A percentile compares a stretch with the other conserved stretches of the same genome.
phyloP scores from a whole-genome alignment of 1,139 yeast genomes.

The Sugiyamaella sp. region DNA sequence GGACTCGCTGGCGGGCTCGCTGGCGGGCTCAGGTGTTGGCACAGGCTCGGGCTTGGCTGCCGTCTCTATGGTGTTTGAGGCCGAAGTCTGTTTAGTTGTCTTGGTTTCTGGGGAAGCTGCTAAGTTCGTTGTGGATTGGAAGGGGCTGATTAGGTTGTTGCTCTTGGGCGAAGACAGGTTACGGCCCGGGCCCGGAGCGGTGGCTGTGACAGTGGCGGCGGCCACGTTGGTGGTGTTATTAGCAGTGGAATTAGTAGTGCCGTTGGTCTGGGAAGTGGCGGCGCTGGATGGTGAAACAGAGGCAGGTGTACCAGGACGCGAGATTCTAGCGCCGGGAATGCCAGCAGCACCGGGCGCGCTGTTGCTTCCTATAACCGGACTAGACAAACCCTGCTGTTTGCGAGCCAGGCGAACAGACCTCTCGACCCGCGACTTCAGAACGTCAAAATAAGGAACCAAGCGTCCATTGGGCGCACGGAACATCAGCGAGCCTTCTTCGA shows the following conservation, averaged over 20 bases:
- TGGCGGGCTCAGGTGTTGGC: slow-evolving; percentile 2
- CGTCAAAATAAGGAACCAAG: slow-evolving; percentile 60
- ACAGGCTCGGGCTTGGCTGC: background rate
- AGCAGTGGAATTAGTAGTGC: background rate
- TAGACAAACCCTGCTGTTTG: slow-evolving; percentile 12
- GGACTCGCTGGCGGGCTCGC: background rate
- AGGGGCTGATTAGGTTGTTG: slow-evolving; percentile 28
- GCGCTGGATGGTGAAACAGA: slow-evolving; percentile 1
- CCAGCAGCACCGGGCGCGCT: slow-evolving; percentile 7
- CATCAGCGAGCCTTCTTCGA: slow-evolving; percentile 65
- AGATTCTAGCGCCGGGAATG: slow-evolving; percentile 22
- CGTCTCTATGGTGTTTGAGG: background rate
- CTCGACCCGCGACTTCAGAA: slow-evolving; percentile 53
- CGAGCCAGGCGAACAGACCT: slow-evolving; percentile 33
- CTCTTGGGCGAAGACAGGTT: slow-evolving; percentile 22
- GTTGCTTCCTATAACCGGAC: slow-evolving; percentile 10
- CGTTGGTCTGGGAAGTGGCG: background rate
- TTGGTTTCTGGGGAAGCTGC: slow-evolving; percentile 14
- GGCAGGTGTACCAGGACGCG: slow-evolving; percentile 17
- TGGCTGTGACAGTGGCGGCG: slow-evolving; percentile 18
- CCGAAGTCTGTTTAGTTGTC: background rate
- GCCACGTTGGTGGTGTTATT: background rate
- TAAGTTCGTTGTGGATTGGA: slow-evolving; percentile 31
- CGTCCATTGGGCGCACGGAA: slow-evolving; percentile 58
- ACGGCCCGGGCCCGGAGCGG: slow-evolving; percentile 17